These are phyloP conservation scores for Cordia subcordata DNA, from an alignment of 257 asterid genomes.

Conservation along the genomic window DNA sequence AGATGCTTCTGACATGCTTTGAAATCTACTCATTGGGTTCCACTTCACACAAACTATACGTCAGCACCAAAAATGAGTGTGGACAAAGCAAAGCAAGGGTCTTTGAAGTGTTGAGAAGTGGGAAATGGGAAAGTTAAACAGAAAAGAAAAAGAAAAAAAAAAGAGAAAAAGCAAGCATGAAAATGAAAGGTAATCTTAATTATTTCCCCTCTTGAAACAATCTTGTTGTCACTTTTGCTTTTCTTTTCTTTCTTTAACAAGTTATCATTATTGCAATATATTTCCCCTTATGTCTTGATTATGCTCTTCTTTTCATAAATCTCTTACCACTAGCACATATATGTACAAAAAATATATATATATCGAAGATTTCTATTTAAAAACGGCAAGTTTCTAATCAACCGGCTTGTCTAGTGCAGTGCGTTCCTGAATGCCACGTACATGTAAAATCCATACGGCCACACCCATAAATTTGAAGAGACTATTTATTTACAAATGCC, in stretches of 20 bases:
- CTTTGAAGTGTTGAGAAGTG: conserved; percentile 3
- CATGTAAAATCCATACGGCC: no score
- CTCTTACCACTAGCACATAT: not conserved
- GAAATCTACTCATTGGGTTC: not conserved
- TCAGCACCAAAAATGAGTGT: not conserved
- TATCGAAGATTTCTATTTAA: no score
- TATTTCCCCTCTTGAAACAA: conserved; percentile 12
- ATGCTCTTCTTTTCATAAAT: not conserved
- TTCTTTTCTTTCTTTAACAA: conserved; percentile 9
- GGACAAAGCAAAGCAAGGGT: conserved; percentile 1
- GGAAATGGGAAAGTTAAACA: conserved; percentile 5
- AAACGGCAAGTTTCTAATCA: no score
- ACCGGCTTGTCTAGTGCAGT: no score
- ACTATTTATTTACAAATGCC: no score
- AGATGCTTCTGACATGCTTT: not conserved
- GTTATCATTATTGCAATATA: no score
- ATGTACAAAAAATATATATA: no score
- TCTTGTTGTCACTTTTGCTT: conserved; percentile 19
- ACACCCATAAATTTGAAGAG: no score
- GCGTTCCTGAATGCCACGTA: no score
- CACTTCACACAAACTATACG: not conserved
- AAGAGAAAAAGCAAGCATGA: conserved; percentile 6
- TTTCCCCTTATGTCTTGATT: no score
- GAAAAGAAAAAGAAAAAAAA: no score
- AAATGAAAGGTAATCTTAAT: conserved; percentile 13